Conservation (phyloP, 2,329 filamentous ascomycete genomes). For the Ophiostoma montium region DNA sequence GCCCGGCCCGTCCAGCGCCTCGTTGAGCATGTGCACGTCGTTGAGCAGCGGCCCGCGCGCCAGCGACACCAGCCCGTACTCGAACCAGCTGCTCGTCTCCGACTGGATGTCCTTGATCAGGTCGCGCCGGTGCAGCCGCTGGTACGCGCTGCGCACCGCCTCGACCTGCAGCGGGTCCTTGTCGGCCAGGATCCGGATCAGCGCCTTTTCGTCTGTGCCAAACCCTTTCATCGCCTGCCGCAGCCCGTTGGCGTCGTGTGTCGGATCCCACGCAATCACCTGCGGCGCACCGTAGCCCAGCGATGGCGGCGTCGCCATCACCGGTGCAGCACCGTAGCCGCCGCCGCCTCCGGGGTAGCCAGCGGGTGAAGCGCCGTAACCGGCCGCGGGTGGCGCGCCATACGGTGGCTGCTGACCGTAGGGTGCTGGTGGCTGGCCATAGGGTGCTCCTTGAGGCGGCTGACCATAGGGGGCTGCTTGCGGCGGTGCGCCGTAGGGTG, state of each 20-base stretch:
- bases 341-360: constrained; percentile 18
- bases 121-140: constrained; percentile 48
- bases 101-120: constrained; percentile 62
- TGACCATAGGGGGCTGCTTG: constrained; percentile 6
- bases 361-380: constrained; percentile 21
- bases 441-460: constrained; percentile 2
- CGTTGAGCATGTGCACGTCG: constrained; percentile 56
- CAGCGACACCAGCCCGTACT: constrained; percentile 59
- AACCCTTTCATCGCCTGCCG: constrained; percentile 81
- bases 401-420: constrained; percentile 6
- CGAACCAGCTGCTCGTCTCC: constrained; percentile 64
- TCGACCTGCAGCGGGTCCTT: constrained; percentile 70
- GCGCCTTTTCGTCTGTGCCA: constrained; percentile 68
- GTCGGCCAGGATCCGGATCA: constrained; percentile 56
- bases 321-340: constrained; percentile 10
- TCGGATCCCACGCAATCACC: constrained; percentile 54
- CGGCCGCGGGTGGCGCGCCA: constrained; percentile 15
- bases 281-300: constrained; percentile 62
- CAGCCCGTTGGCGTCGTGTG: constrained; percentile 53
- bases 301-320: constrained; percentile 49
- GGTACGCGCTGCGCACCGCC: constrained; percentile 52
- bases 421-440: constrained; percentile 19
- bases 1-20: constrained; percentile 63
- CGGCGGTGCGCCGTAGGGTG: constrained; percentile 14
- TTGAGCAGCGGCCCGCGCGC: constrained; percentile 64